Base-by-base conservation (phyloP, 75 land plant genomes). In the Gnetum montanum region DNA sequence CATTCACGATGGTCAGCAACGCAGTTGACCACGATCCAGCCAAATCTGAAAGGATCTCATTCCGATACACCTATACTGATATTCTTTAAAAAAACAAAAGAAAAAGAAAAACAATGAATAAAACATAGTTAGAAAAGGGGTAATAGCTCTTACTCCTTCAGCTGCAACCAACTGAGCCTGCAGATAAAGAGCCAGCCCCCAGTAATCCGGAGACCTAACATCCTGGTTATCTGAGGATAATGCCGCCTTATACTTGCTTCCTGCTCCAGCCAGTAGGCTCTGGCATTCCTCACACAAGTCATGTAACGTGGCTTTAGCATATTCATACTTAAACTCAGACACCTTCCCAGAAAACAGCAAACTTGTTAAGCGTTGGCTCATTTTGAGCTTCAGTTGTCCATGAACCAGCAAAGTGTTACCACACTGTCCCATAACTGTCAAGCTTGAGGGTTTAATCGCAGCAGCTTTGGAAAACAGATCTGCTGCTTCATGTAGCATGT, bases 141-240 rank as follows among this genome's bases (percentile, higher is more conserved):
- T n/a, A n/a, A 6, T 31, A 35, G 24, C 44, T 28, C 92, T 68
- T 67, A 93, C 98, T 44, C 90, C 86, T 60, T 79, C 76, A 59
- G 81, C 89, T 45, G 87, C 78, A 77, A 88, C 72, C 37, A 93
- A 63, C 52, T 89, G 86, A 43, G 81, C 98, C 43, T 86, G 90
- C 34, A 70, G 82, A 41, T 73, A 82, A 24, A 93, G 79, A 22
- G 95, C 95, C 61, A 93, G 79, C 6, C 98, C 98, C 98, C 98
- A 93, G 45, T 93, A 88, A 56, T 93, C 84, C 11, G 88, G 67
- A 33, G 98, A 80, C 58, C 83, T 72, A 26, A 73, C 54, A 69
- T 93, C 95, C 49, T 64, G 65, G 25, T 76, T 68, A 67, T 85
- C 90, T 49, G 85, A 67, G 29, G 81, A 67, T 51, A 93, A 73